Evolutionary conservation across 805 yeast genomes (phyloP).

Genomic region (Yamadazyma philogaea): DNA sequence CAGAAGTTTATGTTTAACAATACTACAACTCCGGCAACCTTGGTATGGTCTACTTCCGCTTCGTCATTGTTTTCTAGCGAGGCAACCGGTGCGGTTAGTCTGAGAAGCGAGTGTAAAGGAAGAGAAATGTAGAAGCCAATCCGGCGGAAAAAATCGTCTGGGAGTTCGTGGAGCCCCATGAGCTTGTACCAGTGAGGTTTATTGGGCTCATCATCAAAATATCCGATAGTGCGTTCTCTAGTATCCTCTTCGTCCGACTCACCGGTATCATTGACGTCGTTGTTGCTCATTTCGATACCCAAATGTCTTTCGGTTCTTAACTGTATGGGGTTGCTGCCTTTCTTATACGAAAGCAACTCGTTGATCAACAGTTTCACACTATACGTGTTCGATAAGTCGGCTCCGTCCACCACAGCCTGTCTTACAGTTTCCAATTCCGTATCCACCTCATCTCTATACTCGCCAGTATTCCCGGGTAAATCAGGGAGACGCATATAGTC

Average conservation of each 20-base stretch:
- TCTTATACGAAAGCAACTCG: conserved; percentile 24
- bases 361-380: conserved; percentile 31
- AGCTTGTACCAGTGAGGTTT: neutral
- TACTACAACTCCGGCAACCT: neutral
- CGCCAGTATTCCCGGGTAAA: conserved; percentile 22
- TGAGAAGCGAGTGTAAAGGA: conserved; percentile 6
- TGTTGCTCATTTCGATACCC: conserved; percentile 10
- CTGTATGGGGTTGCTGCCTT: conserved; percentile 1
- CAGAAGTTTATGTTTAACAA: conserved; percentile 6
- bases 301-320: conserved; percentile 10
- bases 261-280: neutral
- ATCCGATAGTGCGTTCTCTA: neutral
- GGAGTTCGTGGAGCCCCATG: neutral
- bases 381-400: conserved; percentile 10
- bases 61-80: neutral
- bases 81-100: conserved; percentile 9
- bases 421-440: conserved; percentile 14
- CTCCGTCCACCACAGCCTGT: conserved; percentile 10
- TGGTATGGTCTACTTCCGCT: conserved; percentile 3
- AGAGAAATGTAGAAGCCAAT: neutral
- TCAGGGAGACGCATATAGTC: conserved; percentile 24
- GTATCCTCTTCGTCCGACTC: neutral
- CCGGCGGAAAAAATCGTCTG: neutral
- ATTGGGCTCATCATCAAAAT: neutral
- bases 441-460: conserved; percentile 12